Evolutionary conservation across 139 green algal genomes (phyloP).

Genomic region (Axilococcus clingmanii): DNA sequence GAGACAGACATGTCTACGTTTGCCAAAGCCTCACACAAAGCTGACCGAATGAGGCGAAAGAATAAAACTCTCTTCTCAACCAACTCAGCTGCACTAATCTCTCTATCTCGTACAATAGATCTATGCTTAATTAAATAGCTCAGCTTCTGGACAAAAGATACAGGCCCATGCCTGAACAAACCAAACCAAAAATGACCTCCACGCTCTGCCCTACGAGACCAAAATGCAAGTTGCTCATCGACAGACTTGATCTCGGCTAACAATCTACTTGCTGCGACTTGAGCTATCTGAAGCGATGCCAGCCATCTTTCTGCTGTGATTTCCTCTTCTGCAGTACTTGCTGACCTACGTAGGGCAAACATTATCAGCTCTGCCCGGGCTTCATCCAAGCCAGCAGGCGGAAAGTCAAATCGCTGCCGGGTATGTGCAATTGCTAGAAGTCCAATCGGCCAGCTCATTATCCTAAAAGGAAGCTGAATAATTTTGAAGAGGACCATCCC

Average conservation of each 20-base stretch:
- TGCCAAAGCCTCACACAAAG: conserved; percentile 29
- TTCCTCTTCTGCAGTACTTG: conserved; percentile 11
- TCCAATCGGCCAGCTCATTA: too few relatives aligned
- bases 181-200: conserved; percentile 31
- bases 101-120: background rate
- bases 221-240: conserved; percentile 32
- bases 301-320: conserved; percentile 13
- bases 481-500: too few relatives aligned
- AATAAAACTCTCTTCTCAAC: conserved; percentile 22
- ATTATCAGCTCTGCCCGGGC: conserved; percentile 15
- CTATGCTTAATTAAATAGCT: conserved; percentile 12
- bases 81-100: conserved; percentile 10
- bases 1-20: conserved; percentile 15
- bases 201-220: conserved; percentile 16
- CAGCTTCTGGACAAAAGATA: conserved; percentile 30
- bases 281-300: conserved; percentile 14
- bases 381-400: conserved; percentile 28
- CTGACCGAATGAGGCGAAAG: conserved; percentile 24
- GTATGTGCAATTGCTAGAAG: background rate
- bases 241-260: conserved; percentile 24
- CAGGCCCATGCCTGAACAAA: conserved; percentile 33
- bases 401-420: conserved; percentile 2
- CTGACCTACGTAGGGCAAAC: conserved; percentile 23
- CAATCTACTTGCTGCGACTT: conserved; percentile 19
- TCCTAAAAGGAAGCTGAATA: conserved; percentile 1